phyloP scores from a whole-genome alignment of 192 early-diverging fungal genomes.

The Lobosporangium transversale region DNA sequence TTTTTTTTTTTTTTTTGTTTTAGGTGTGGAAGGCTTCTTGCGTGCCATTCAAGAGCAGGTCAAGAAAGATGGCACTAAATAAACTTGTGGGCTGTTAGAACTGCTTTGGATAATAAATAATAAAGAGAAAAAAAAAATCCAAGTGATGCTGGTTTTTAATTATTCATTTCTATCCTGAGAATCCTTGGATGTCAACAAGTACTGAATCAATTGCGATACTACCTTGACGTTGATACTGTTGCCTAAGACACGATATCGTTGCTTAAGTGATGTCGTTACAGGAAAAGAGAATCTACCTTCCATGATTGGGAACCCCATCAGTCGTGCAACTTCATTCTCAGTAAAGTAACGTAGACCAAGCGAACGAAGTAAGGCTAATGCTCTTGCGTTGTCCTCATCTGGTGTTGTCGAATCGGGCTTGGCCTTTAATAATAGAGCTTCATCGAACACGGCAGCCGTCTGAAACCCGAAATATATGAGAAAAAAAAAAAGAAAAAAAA shows the following conservation, averaged over 20 bases:
- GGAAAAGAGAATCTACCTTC: slow-evolving; percentile 78
- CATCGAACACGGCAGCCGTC: slow-evolving; percentile 50
- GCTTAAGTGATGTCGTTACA: slow-evolving; percentile 66
- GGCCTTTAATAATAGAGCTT: slow-evolving; percentile 33
- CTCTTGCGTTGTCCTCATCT: slow-evolving; percentile 36
- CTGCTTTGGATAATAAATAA: no score
- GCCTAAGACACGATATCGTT: slow-evolving; percentile 87
- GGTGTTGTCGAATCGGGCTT: slow-evolving; percentile 10
- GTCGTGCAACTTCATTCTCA: slow-evolving; percentile 71
- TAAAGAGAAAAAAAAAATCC: no score
- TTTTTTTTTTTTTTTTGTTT: not conserved
- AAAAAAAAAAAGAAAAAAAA: not conserved
- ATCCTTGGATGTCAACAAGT: slow-evolving; percentile 58
- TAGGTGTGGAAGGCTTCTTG: slow-evolving; percentile 59
- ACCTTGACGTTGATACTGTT: slow-evolving; percentile 91
- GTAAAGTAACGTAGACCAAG: slow-evolving; percentile 66
- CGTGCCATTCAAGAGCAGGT: slow-evolving; percentile 55
- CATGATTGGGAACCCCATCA: slow-evolving; percentile 80
- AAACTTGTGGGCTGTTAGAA: no score
- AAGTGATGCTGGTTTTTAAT: no score
- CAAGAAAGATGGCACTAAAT: slow-evolving; percentile 25
- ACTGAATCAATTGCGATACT: slow-evolving; percentile 79
- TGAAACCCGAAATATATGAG: no score
- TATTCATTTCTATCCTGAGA: no score
- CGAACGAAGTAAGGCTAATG: slow-evolving; percentile 43